Percentiles rank a stretch among this genome's conserved stretches.
phyloP scores from a whole-genome alignment of 805 yeast genomes.

The Yarrowia bubula region DNA sequence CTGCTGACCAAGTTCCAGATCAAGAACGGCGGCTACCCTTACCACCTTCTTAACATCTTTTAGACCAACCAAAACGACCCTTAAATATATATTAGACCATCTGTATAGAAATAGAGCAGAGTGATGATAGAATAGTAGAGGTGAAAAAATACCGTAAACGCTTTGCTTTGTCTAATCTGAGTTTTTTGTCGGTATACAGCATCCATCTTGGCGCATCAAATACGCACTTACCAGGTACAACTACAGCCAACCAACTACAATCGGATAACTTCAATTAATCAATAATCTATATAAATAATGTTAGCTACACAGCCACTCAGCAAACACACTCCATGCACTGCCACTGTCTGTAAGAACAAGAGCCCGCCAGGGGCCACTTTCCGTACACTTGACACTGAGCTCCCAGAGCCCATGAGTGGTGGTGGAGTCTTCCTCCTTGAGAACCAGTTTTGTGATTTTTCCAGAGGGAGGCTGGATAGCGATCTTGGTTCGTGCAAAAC shows the following conservation, averaged over 20 bases:
- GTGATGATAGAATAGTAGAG: not conserved
- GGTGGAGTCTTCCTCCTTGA: slow-evolving; percentile 45
- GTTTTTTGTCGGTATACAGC: too few relatives aligned
- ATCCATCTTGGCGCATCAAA: too few relatives aligned
- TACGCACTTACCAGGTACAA: too few relatives aligned
- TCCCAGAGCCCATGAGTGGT: slow-evolving; percentile 49
- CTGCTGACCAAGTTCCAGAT: slow-evolving; percentile 62
- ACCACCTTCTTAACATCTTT: slow-evolving; percentile 47
- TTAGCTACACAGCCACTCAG: slow-evolving; percentile 76
- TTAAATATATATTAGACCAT: slow-evolving; percentile 12
- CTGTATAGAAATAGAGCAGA: slow-evolving; percentile 21
- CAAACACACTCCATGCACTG: slow-evolving; percentile 80
- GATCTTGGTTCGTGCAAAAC: slow-evolving; percentile 51
- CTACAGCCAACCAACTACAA: too few relatives aligned
- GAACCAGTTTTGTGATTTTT: slow-evolving; percentile 58
- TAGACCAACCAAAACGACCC: slow-evolving; percentile 23
- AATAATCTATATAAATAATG: slow-evolving; percentile 24
- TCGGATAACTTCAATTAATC: not conserved
- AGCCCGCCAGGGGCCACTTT: slow-evolving; percentile 80
- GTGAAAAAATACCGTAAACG: too few relatives aligned
- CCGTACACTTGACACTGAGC: slow-evolving; percentile 58
- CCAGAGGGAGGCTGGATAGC: slow-evolving; percentile 87
- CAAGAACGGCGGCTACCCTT: slow-evolving; percentile 80
- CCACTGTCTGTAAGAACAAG: slow-evolving; percentile 76
- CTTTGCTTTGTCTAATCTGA: too few relatives aligned